Conservation (phyloP, 768 basidiomycete species). For the Chiua virens region DNA sequence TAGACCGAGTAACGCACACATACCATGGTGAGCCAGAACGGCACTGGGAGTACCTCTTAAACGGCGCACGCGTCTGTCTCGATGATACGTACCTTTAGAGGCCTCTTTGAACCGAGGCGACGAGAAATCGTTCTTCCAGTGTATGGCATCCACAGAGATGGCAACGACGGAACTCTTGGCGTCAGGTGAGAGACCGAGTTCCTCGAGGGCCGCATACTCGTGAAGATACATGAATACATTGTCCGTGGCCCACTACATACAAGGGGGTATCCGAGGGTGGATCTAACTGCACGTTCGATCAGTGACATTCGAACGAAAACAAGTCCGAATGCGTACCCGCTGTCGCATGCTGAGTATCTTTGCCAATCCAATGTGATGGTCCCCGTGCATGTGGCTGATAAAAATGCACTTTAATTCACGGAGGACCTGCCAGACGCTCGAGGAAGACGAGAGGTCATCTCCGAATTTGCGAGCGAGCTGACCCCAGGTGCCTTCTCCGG, state of each 20-base stretch:
- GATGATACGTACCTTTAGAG: conserved; percentile 3
- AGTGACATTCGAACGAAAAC: neutral
- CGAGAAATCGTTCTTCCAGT: conserved; percentile 40
- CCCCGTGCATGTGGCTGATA: conserved; percentile 88
- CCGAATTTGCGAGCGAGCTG: conserved; percentile 83
- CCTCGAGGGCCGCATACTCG: conserved; percentile 71
- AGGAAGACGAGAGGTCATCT: conserved; percentile 31
- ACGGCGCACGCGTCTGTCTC: neutral
- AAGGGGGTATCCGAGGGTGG: conserved; percentile 63
- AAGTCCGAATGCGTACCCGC: conserved; percentile 41
- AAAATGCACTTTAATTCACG: conserved; percentile 78
- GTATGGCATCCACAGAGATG: conserved; percentile 55
- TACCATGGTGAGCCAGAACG: conserved; percentile 35
- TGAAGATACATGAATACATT: conserved; percentile 63
- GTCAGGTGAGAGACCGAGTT: conserved; percentile 57
- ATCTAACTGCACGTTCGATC: conserved; percentile 49
- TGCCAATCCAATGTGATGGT: conserved; percentile 86
- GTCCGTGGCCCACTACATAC: conserved; percentile 65
- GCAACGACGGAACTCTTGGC: conserved; percentile 53
- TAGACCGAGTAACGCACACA: conserved; percentile 58
- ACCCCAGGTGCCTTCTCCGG: conserved; percentile 91
- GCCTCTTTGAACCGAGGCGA: conserved; percentile 27
- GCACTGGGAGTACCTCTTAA: conserved; percentile 40
- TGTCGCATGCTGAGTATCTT: conserved; percentile 71
- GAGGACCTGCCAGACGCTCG: conserved; percentile 57